A percentile compares a stretch with the other conserved stretches of the same genome.
These are phyloP conservation scores for Pyrus hybrid DNA, from an alignment of 331 rosid species.

Conservation along the genomic window DNA sequence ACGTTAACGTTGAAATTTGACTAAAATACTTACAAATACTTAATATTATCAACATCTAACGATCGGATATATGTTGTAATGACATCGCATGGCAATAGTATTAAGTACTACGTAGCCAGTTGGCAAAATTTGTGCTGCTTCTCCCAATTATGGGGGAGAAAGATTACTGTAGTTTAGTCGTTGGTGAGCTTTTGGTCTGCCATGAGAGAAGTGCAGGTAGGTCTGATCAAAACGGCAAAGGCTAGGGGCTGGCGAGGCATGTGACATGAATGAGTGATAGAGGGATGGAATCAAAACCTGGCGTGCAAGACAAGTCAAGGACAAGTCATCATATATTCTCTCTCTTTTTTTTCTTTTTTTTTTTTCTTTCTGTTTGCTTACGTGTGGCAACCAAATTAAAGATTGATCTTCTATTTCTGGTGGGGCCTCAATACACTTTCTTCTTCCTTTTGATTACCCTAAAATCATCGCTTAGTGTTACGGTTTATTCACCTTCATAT, in stretches of 20 bases:
- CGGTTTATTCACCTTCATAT: too few species aligned
- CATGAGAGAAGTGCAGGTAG: neutral
- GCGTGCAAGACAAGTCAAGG: slow-evolving; percentile 68
- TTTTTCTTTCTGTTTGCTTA: slow-evolving; percentile 32
- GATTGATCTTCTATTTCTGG: neutral
- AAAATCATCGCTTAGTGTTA: too few species aligned
- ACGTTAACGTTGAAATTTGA: too few species aligned
- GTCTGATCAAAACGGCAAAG: neutral
- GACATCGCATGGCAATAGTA: too few species aligned
- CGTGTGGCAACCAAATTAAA: neutral
- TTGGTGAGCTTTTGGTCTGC: neutral
- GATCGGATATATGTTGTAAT: too few species aligned
- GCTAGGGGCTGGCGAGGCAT: slow-evolving; percentile 10
- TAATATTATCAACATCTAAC: too few species aligned
- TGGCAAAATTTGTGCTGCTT: neutral
- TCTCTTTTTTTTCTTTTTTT: neutral
- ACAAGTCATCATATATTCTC: slow-evolving; percentile 26
- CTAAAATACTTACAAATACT: too few species aligned
- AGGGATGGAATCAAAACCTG: slow-evolving; percentile 40
- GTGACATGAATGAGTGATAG: slow-evolving; percentile 26
- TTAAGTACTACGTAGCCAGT: too few species aligned
- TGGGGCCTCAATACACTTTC: too few species aligned
- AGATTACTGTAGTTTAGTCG: neutral
- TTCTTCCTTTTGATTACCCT: too few species aligned
- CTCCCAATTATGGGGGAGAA: neutral